A percentile compares a stretch with the other conserved stretches of the same genome.
Conservation (phyloP, 352 stramenopile species). For the Thraustotheca clavata region DNA sequence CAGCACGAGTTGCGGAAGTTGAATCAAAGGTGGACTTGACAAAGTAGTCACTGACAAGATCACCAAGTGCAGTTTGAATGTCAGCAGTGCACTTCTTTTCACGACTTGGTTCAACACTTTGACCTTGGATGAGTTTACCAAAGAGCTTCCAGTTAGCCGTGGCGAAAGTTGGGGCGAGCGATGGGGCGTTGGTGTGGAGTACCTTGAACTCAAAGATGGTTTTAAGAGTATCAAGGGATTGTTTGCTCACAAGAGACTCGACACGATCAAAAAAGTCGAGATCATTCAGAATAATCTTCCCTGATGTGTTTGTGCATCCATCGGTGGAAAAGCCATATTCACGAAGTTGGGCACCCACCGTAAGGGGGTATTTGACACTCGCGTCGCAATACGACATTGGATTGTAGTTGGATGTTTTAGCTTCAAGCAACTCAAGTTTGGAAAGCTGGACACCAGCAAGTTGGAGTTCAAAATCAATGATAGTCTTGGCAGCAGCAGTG, state of each 20-base stretch:
- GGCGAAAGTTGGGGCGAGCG: conserved; percentile 71
- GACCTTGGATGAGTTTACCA: conserved; percentile 65
- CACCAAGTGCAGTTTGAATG: conserved; percentile 56
- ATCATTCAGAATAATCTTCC: conserved; percentile 40
- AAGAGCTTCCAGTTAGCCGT: conserved; percentile 85
- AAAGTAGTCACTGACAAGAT: conserved; percentile 55
- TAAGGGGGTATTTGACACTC: conserved; percentile 33
- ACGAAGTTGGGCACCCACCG: conserved; percentile 40
- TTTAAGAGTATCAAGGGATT: conserved; percentile 34
- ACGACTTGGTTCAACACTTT: conserved; percentile 71
- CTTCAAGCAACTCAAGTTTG: conserved; percentile 75
- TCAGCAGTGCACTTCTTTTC: conserved; percentile 85
- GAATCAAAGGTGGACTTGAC: not conserved
- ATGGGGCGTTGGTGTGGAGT: conserved; percentile 36
- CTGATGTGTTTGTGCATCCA: not conserved
- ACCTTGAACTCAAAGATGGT: conserved; percentile 53
- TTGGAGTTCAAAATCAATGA: conserved; percentile 63
- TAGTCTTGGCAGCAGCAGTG: conserved; percentile 23
- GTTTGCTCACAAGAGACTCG: conserved; percentile 29
- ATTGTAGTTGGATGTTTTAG: conserved; percentile 78
- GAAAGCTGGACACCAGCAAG: conserved; percentile 79
- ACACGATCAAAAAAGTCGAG: conserved; percentile 35
- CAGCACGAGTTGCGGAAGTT: conserved; percentile 26
- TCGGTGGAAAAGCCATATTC: conserved; percentile 30
- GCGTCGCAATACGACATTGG: conserved; percentile 66